Base-by-base conservation (phyloP, 2,329 filamentous ascomycete genomes). In the Penicillium sclerotiorum region DNA sequence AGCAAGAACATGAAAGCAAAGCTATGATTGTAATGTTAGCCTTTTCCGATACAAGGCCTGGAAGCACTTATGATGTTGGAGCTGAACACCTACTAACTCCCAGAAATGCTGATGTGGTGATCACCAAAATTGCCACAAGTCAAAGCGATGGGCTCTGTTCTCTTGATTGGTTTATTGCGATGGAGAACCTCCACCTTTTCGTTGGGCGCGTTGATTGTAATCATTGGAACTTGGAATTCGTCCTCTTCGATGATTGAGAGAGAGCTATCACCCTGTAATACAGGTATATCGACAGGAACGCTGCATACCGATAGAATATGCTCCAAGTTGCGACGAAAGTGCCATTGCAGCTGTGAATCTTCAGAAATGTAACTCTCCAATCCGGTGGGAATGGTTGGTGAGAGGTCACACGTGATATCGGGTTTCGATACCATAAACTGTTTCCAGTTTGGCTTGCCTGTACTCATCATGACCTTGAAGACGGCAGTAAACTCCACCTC, bases 211-310 rank as follows among this genome's bases (percentile, higher is more conserved):
- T 45, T 12, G 20, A 53, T 28, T 27, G 22, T 39, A 8, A 52
- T 49, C 35, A 35, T 39, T 13, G 40, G 39, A 33, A 32, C 22
- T 11, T 28, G 22, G 8, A 8, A 4, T 38, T 37, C 8, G 9
- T 20, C 30, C 30, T 15, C 61, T 52, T 9, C 53, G 55, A n/a
- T 53, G 6, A 11, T 49, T 8, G 25, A 32, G 7, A 13, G 4
- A n/a, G 9, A 57, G 56, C 17, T 52, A 39, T 35, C 25, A 27
- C 11, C 25, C 11, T 27, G 25, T 27, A 11, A 6, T 27, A 11
- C 11, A 27, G 11, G 25, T 11, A 58, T 59, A 30, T 62, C 59
- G 32, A 55, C 37, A 49, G 61, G 62, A n/a, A 67, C 45, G 25
- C 53, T 56, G 38, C 55, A 58, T 8, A 52, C 44, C 3, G 47